These are phyloP conservation scores for Fusarium mundagurra DNA, from an alignment of 2,329 filamentous ascomycete species.

Conservation along the genomic window DNA sequence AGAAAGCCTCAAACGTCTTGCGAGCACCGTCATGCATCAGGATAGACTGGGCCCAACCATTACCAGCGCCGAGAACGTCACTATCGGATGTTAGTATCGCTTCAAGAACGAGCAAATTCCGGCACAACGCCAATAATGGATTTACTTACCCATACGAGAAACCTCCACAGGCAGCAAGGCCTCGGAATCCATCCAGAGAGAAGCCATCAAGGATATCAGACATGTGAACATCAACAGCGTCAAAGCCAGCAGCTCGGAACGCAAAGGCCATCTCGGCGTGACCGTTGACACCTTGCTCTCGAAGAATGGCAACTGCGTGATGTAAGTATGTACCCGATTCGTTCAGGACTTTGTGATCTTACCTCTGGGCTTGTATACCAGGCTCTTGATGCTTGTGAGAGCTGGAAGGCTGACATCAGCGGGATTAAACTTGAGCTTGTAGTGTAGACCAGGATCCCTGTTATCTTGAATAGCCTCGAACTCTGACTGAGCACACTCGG, in stretches of 20 bases:
- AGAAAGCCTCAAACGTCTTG: conserved; percentile 84
- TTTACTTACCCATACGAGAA: conserved; percentile 82
- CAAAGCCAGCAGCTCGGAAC: conserved; percentile 90
- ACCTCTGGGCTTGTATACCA: conserved; percentile 67
- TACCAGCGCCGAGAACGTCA: conserved; percentile 85
- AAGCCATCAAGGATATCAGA: conserved; percentile 85
- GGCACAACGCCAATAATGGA: too few species aligned
- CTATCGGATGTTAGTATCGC: conserved; percentile 21
- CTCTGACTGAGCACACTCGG: conserved; percentile 85
- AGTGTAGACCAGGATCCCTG: conserved; percentile 83
- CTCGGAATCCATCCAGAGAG: conserved; percentile 83
- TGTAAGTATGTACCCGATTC: conserved; percentile 57
- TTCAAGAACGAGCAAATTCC: neutral
- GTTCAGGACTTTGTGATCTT: conserved; percentile 10
- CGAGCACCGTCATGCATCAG: conserved; percentile 82
- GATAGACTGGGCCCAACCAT: conserved; percentile 95
- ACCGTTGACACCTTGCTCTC: conserved; percentile 95
- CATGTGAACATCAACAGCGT: conserved; percentile 95
- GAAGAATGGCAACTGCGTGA: conserved; percentile 87
- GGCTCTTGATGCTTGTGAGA: conserved; percentile 56
- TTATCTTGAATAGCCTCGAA: conserved; percentile 79
- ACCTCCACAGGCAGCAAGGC: conserved; percentile 93
- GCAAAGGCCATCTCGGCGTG: conserved; percentile 98
- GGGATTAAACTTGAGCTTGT: conserved; percentile 83
- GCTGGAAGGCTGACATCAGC: conserved; percentile 77